Base-by-base conservation (phyloP, 805 yeast genomes). In the Barnettozyma pratensis region DNA sequence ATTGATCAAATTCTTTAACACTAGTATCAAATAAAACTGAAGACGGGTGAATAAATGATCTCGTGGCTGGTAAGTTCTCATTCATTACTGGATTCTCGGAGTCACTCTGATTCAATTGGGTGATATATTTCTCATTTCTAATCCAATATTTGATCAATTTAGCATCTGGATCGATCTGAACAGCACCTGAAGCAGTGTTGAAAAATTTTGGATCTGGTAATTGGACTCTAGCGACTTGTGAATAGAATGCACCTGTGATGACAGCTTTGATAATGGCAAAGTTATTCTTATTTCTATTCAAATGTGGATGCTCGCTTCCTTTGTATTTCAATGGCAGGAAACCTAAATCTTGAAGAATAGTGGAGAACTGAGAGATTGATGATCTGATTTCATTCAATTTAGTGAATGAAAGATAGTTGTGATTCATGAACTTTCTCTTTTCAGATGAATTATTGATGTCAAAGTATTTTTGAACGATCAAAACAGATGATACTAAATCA, bases 1-100 rank as follows among this genome's bases (percentile, higher is more conserved):
- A 39, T 31, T 60, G 65, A 8, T 64, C 60, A 1, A 54, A 19
- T 43, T 53, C 59, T 6, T 60, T 56, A 46, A 68, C 59, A 43
- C 73, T 72, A 0, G 68, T 68, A 6, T 79, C 75, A 60, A 90
- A 88, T 43, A 87, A 60, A 2, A 86, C 73, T 0, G 97, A 89
- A 0, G 94, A 81, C 2, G 98, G 97, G 60, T 92, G 97, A 26
- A 88, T 66, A 54, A 88, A 91, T 0, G 91, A 89, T 42, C 97
- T 70, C 0, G 77, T 71, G 0, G 85, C 80, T 2, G 89, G 89
- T 5, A 75, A 58, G 1, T 64, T 55, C 8, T 61, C 56, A 12
- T 56, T 47, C 2, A 58, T 53, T 3, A 55, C 54, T 7, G 51
- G 55, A 2, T 50, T 45, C 11, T 48, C 41, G 0, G 52, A 54